Base-by-base conservation (phyloP, 2,329 filamentous ascomycete genomes). In the Bipolaris sorokiniana region DNA sequence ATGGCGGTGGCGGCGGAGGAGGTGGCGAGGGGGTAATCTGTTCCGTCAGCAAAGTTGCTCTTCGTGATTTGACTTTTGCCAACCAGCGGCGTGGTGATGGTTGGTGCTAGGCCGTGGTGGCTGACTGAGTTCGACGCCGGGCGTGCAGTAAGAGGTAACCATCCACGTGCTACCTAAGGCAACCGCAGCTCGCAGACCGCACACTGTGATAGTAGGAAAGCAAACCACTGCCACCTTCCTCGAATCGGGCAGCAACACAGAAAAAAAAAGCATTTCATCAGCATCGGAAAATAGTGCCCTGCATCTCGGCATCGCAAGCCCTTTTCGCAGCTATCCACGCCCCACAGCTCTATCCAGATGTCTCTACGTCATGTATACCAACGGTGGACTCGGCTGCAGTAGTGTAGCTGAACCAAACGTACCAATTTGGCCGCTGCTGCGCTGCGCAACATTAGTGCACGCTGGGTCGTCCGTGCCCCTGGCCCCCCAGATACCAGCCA, bases 301-400 rank as follows among this genome's bases (percentile, higher is more conserved):
- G 54, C 54, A 53, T 48, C 13, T 37, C 48, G 28, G 40, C 11
- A 47, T 40, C 20, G 48, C 20, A 41, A 36, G 13, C 48, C 53
- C 42, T 34, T 38, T 11, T 36, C 28, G 33, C 20, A 13, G 42
- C 26, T 41, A 33, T 49, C 49, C 16, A 42, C 49, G 34, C 36
- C 34, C 49, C 44, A 40, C 41, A 31, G 33, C 13, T 34, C 48
- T 34, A 33, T 18, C 13, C 23, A 53, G 16, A 36, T 33, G 37
- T 31, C 34, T 20, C 18, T 28, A 56, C 54, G 54, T 56, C 54
- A 56, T 56, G 37, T 50, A 51, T 26, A 13, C 31, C 26, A 53
- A 48, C 49, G 22, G 42, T 42, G 28, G 37, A 49, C 46, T 56
- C 54, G 54, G 54, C 40, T 40, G 49, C 42, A 56, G 48, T 56